A percentile compares a stretch with the other conserved stretches of the same genome.
Conservation (phyloP, 2,329 filamentous ascomycete species). For the Aspergillus ruber region DNA sequence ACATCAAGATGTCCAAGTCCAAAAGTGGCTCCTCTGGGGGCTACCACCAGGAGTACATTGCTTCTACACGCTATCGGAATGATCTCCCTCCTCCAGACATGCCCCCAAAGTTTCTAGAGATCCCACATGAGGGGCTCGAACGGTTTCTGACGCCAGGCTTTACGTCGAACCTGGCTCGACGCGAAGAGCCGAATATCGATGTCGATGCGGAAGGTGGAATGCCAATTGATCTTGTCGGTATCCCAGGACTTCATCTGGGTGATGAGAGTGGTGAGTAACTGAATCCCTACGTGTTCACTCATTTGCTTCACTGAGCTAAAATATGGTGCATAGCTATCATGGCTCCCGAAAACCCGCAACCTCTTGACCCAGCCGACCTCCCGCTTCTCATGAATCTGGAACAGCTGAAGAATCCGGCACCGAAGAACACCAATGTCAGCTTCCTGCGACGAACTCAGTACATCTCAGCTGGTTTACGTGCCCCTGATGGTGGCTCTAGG, state of each 20-base stretch:
- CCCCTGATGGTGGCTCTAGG: slow-evolving; percentile 24
- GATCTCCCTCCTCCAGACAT: slow-evolving; percentile 88
- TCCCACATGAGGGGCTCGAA: slow-evolving; percentile 84
- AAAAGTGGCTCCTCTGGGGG: slow-evolving; percentile 34
- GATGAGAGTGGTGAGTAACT: slow-evolving; percentile 73
- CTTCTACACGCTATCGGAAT: slow-evolving; percentile 91
- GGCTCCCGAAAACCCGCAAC: slow-evolving; percentile 63
- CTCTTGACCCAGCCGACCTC: slow-evolving; percentile 76
- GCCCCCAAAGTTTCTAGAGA: slow-evolving; percentile 92
- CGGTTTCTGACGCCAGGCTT: slow-evolving; percentile 89
- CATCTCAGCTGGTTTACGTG: slow-evolving; percentile 49
- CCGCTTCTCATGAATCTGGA: slow-evolving; percentile 76
- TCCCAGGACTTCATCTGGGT: slow-evolving; percentile 90
- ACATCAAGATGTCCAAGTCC: slow-evolving; percentile 31
- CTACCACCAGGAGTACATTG: slow-evolving; percentile 93
- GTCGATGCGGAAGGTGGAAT: slow-evolving; percentile 96
- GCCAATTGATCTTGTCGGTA: slow-evolving; percentile 90
- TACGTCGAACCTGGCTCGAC: slow-evolving; percentile 78
- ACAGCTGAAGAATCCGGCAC: slow-evolving; percentile 75
- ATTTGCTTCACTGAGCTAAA: slow-evolving; percentile 2
- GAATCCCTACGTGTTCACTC: background rate
- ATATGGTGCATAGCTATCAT: slow-evolving; percentile 61
- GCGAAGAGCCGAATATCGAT: slow-evolving; percentile 93
- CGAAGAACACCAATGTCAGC: slow-evolving; percentile 70
- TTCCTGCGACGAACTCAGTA: slow-evolving; percentile 96